Percentiles rank a stretch among this genome's conserved stretches.
Conservation (phyloP, 805 yeast species). For the Cyberlindnera amylophila region DNA sequence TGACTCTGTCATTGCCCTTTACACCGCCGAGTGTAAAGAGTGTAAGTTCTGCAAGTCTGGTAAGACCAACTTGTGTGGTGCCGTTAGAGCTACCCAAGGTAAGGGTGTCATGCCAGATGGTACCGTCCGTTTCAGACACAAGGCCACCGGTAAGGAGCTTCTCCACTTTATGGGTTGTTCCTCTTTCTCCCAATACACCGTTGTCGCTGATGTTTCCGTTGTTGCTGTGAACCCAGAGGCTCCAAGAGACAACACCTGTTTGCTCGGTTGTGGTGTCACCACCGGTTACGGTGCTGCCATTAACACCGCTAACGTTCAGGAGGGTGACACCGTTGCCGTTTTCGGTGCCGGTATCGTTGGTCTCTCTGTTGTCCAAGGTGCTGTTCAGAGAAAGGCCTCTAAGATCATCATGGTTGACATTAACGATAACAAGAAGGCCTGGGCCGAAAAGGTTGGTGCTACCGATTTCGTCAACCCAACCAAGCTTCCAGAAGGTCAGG, state of each 20-base stretch:
- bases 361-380: conserved; percentile 94
- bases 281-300: conserved; percentile 98
- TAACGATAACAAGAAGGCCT: conserved; percentile 72
- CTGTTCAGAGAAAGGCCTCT: conserved; percentile 74
- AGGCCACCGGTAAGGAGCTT: conserved; percentile 70
- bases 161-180: conserved; percentile 98
- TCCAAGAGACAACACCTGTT: conserved; percentile 79
- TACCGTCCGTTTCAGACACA: conserved; percentile 79
- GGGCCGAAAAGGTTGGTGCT: conserved; percentile 96
- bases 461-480: conserved; percentile 86
- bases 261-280: conserved; percentile 97
- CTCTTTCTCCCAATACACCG: conserved; percentile 95
- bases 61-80: conserved; percentile 93
- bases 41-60: conserved; percentile 95
- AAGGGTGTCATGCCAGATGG: conserved; percentile 99
- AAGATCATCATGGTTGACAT: conserved; percentile 83
- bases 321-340: conserved; percentile 91
- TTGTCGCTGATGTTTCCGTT: conserved; percentile 94
- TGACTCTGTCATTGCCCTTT: conserved; percentile 88
- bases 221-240: conserved; percentile 88
- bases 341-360: conserved; percentile 99
- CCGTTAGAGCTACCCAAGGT: conserved; percentile 97
- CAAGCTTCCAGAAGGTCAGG: conserved; percentile 69
- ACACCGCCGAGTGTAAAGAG: conserved; percentile 94
- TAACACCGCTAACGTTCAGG: conserved; percentile 84